Evolutionary conservation across 768 basidiomycete species (phyloP).

Genomic region (Leccinum aurantiacum): DNA sequence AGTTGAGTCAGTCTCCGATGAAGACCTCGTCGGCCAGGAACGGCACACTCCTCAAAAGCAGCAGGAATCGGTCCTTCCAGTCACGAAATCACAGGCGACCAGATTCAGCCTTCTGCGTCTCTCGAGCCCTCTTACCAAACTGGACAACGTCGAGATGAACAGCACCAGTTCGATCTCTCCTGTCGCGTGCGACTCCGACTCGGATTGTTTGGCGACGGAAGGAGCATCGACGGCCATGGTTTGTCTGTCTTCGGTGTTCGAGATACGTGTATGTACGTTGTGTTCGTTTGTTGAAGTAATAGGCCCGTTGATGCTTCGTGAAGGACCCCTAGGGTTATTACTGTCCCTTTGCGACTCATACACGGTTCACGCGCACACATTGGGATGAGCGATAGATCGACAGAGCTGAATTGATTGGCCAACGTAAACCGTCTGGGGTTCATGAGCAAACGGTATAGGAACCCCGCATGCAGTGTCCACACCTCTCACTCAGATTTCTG

Average conservation of each 20-base stretch:
- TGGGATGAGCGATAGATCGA: background rate
- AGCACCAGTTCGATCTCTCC: conserved; percentile 21
- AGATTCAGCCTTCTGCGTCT: background rate
- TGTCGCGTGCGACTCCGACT: conserved; percentile 25
- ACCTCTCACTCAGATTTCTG: background rate
- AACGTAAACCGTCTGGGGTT: background rate
- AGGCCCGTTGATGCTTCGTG: background rate
- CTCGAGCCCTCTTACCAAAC: conserved; percentile 20
- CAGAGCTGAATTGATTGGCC: background rate
- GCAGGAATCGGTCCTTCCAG: conserved; percentile 14
- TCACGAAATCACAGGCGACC: background rate
- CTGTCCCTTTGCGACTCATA: background rate
- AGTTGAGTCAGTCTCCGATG: background rate
- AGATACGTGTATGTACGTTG: background rate
- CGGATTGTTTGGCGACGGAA: conserved; percentile 26
- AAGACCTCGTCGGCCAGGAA: conserved; percentile 1
- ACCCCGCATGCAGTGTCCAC: background rate
- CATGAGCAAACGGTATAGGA: background rate
- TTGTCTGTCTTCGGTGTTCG: background rate
- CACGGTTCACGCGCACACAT: background rate
- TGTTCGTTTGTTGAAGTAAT: conserved; percentile 3
- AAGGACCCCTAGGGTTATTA: background rate
- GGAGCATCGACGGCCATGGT: conserved; percentile 20
- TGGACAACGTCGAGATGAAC: conserved; percentile 11
- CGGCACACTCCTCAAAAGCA: conserved; percentile 10